A percentile compares a stretch with the other conserved stretches of the same genome.
Conservation (phyloP, 192 early-diverging fungal genomes). For the Kickxella alabastrina region DNA sequence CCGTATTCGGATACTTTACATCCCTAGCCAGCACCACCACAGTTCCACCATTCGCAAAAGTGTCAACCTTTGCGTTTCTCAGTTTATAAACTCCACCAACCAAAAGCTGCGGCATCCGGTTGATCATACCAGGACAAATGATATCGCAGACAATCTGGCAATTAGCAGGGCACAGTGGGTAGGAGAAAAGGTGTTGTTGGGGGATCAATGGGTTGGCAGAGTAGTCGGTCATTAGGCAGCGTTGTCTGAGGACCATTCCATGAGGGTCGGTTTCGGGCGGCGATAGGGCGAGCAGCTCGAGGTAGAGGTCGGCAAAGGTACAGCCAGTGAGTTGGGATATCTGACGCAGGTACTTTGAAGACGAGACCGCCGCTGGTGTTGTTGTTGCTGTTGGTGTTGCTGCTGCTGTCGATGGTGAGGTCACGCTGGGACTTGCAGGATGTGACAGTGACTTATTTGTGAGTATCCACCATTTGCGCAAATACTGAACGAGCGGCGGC, state of each 20-base stretch:
- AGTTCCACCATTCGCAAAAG: background rate
- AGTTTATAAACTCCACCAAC: background rate
- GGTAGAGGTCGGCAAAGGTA: background rate
- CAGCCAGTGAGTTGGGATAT: background rate
- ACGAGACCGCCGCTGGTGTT: background rate
- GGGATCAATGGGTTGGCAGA: background rate
- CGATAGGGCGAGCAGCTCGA: background rate
- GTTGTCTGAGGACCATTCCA: background rate
- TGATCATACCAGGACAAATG: background rate
- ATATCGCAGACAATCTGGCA: background rate
- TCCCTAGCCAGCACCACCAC: background rate
- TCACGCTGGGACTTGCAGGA: background rate
- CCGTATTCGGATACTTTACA: background rate
- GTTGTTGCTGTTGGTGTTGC: background rate
- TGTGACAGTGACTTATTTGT: background rate
- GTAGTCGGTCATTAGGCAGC: constrained; percentile 7
- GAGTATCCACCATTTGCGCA: background rate
- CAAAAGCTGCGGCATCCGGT: background rate
- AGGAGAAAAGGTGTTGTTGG: background rate
- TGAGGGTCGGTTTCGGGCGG: background rate
- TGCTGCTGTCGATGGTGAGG: too few relatives aligned
- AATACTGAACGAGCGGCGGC: background rate
- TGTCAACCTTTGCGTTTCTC: background rate
- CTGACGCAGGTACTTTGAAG: background rate
- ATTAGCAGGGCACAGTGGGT: background rate